Base-by-base conservation (phyloP, 495 filamentous ascomycete species). In the Cercophora newfieldiana region DNA sequence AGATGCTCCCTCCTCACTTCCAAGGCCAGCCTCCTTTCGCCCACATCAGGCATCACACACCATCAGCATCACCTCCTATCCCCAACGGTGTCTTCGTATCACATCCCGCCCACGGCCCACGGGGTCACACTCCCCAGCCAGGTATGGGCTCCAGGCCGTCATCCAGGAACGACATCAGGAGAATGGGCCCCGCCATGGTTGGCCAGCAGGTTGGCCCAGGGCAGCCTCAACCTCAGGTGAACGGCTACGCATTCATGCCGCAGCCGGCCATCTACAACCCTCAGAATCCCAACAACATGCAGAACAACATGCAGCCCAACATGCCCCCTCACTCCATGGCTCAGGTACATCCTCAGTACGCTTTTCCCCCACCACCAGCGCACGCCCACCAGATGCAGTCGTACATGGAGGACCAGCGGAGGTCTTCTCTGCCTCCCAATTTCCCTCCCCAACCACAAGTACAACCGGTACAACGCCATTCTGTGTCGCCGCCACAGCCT, bases 51-150 rank as follows among this genome's bases (percentile, higher is more conserved):
- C 88, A 95, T 69, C 82, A 86, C 50, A 93, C 91, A 22, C 91
- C 93, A 21, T 96, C 93, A 53, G 89, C 88, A 4, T 97, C 96
- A 16, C 95, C 96, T 61, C 96, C 96, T 1, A 91, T 97, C 67
- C 84, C 82, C 26, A 96, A 95, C 74, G 91, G 90, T 51, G 83
- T 90, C 59, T 91, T 90, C 69, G 86, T 84, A 33, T 71, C 74
- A 51, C 75, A 78, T 63, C 73, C 74, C 10, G 71, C 56, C 24
- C 72, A 73, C 26, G 69, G 77, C 61, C 87, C 87, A 48, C 85
- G 91, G 63, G 88, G 90, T 59, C 89, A 90, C 61, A 94, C 93
- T 4, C 92, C 93, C 18, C 90, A 94, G 69, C 91, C 90, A 14
- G 88, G 90, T 70, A 83, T 81, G 63, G 80, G 84, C 57, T 96